Conservation (phyloP, 2,329 filamentous ascomycete species). For the Chrysosphaeria jannelii region DNA sequence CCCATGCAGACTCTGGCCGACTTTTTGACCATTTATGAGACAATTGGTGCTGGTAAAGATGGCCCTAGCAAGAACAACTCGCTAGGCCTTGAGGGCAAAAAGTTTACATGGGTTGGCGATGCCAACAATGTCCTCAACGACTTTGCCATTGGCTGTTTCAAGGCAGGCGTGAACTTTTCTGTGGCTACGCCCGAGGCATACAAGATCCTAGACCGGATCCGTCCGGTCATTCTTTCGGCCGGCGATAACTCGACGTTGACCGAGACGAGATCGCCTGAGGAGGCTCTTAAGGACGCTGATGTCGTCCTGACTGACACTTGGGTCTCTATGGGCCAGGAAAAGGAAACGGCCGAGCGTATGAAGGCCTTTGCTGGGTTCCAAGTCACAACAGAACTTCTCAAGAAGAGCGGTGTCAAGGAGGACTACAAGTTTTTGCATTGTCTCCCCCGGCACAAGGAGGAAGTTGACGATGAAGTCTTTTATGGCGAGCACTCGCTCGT, state of each 20-base stretch:
- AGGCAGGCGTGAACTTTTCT: conserved; percentile 60
- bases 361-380: conserved; percentile 73
- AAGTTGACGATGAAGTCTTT: conserved; percentile 85
- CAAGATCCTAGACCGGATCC: conserved; percentile 48
- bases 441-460: conserved; percentile 67
- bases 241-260: conserved; percentile 26
- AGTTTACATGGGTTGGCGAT: conserved; percentile 88
- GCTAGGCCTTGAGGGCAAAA: conserved; percentile 52
- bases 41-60: conserved; percentile 19
- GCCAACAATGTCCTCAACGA: conserved; percentile 95
- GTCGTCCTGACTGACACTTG: conserved; percentile 90
- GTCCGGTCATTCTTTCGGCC: conserved; percentile 27
- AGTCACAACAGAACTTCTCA: conserved; percentile 61
- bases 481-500: conserved; percentile 65
- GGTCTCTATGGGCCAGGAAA: conserved; percentile 95
- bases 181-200: conserved; percentile 73
- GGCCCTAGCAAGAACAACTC: conserved; percentile 7
- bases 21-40: conserved; percentile 67
- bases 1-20: conserved; percentile 87
- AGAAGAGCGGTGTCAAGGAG: conserved; percentile 57
- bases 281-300: conserved; percentile 61
- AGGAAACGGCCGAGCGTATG: conserved; percentile 46
- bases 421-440: conserved; percentile 99
- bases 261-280: conserved; percentile 56
- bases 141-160: conserved; percentile 60